Evolutionary conservation across 768 basidiomycete species (phyloP).

Genomic region (Sarcodon sp.): DNA sequence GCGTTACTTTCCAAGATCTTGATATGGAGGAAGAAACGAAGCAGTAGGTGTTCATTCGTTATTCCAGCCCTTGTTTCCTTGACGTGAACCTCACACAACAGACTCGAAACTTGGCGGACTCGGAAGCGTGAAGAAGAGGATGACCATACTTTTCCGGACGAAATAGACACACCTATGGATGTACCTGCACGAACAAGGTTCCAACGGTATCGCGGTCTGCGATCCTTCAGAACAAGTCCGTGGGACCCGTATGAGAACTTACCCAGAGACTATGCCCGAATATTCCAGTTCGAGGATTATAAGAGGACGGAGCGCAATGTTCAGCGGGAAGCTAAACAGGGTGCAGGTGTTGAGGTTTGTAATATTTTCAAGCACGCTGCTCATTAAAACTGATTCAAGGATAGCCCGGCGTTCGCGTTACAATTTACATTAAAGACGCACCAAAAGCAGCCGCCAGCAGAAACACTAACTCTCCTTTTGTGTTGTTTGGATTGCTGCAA

Average conservation of each 20-base stretch:
- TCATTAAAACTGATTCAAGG: neutral
- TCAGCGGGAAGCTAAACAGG: slow-evolving; percentile 46
- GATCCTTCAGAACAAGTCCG: slow-evolving; percentile 87
- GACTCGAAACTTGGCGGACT: slow-evolving; percentile 56
- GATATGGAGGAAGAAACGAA: slow-evolving; percentile 75
- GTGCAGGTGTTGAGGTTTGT: slow-evolving; percentile 46
- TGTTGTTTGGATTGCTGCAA: slow-evolving; percentile 73
- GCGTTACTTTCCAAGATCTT: slow-evolving; percentile 55
- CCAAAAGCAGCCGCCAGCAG: slow-evolving; percentile 39
- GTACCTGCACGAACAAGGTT: slow-evolving; percentile 71
- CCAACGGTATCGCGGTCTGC: slow-evolving; percentile 84
- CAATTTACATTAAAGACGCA: slow-evolving; percentile 62
- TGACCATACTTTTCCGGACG: slow-evolving; percentile 87
- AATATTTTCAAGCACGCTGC: neutral
- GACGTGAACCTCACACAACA: slow-evolving; percentile 15
- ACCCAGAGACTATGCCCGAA: slow-evolving; percentile 85
- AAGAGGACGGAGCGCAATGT: slow-evolving; percentile 71
- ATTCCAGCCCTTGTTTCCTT: slow-evolving; percentile 2
- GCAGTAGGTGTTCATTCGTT: slow-evolving; percentile 43
- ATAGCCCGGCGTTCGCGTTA: slow-evolving; percentile 76
- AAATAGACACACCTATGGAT: slow-evolving; percentile 89
- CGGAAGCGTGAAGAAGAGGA: slow-evolving; percentile 68
- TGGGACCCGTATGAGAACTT: slow-evolving; percentile 98
- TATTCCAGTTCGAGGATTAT: slow-evolving; percentile 96
- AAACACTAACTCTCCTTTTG: slow-evolving; percentile 32